These are phyloP conservation scores for Prunus yedoensis DNA, from an alignment of 331 rosid species.

Conservation along the genomic window DNA sequence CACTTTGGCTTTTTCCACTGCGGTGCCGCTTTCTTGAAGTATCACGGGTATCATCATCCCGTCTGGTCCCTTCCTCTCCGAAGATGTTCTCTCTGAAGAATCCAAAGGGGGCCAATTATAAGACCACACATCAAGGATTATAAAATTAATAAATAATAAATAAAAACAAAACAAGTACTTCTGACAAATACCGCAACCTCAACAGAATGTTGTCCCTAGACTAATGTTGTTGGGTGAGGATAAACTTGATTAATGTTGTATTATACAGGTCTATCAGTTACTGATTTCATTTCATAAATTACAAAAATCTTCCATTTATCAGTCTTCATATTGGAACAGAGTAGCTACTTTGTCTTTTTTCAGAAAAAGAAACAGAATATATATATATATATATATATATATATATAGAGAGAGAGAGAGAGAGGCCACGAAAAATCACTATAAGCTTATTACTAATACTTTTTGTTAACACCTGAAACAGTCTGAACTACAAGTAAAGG, in stretches of 20 bases:
- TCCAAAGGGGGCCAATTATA: background rate
- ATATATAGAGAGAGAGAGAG: no score
- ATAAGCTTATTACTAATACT: background rate
- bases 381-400: no score
- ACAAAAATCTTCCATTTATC: background rate
- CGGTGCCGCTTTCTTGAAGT: conserved; percentile 76
- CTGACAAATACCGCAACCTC: background rate
- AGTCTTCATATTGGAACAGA: background rate
- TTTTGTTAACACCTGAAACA: background rate
- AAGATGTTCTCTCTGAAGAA: conserved; percentile 55
- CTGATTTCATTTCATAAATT: background rate
- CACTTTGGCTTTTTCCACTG: conserved; percentile 63
- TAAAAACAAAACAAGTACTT: background rate
- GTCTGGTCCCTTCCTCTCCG: conserved; percentile 70
- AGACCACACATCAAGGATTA: background rate
- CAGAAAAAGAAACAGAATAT: background rate
- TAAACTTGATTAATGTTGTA: background rate
- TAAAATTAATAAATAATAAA: background rate
- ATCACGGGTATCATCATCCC: conserved; percentile 47
- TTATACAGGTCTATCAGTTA: background rate
- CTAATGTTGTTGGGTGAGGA: background rate
- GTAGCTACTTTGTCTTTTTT: background rate
- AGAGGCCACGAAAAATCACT: background rate
- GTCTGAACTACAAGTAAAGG: background rate
- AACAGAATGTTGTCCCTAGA: background rate